phyloP scores from a whole-genome alignment of 768 basidiomycete species.

The Podaxis sp. region DNA sequence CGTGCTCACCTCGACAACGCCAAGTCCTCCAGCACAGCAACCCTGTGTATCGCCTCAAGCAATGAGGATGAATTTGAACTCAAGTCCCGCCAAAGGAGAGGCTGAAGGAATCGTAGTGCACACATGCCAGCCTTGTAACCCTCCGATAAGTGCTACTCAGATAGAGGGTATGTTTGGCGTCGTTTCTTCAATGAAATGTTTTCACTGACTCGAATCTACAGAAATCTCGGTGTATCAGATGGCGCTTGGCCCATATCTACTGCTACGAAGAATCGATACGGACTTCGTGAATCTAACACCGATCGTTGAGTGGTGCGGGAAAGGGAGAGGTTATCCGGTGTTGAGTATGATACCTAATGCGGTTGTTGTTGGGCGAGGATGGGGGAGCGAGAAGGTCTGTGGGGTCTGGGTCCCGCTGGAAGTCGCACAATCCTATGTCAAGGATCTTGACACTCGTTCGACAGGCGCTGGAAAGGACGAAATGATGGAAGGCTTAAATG shows the following conservation, averaged over 20 bases:
- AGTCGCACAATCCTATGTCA: slow-evolving; percentile 52
- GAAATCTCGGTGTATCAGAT: slow-evolving; percentile 78
- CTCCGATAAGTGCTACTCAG: slow-evolving; percentile 65
- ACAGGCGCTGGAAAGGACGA: slow-evolving; percentile 20
- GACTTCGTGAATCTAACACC: slow-evolving; percentile 75
- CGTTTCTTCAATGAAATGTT: slow-evolving; percentile 8
- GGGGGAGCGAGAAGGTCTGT: slow-evolving; percentile 50
- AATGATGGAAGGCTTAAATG: slow-evolving; percentile 33
- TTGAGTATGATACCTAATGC: slow-evolving; percentile 45
- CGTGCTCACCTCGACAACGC: slow-evolving; percentile 23
- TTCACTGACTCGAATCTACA: slow-evolving; percentile 26
- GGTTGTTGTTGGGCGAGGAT: slow-evolving; percentile 51
- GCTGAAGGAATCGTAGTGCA: slow-evolving; percentile 52
- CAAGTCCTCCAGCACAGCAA: slow-evolving; percentile 1
- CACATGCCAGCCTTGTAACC: slow-evolving; percentile 63
- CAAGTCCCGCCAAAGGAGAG: slow-evolving; percentile 19
- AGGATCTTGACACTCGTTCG: slow-evolving; percentile 39
- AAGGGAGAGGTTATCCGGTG: slow-evolving; percentile 26
- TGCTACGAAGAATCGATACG: slow-evolving; percentile 75
- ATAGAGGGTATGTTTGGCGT: slow-evolving; percentile 55
- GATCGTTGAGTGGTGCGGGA: slow-evolving; percentile 33
- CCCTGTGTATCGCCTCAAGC: slow-evolving; percentile 40
- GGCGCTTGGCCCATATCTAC: slow-evolving; percentile 49
- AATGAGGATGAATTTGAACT: slow-evolving; percentile 34
- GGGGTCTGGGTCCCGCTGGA: slow-evolving; percentile 74